These are phyloP conservation scores for Ailanthus altissimus DNA, from an alignment of 345 rosid genomes.

Conservation along the genomic window DNA sequence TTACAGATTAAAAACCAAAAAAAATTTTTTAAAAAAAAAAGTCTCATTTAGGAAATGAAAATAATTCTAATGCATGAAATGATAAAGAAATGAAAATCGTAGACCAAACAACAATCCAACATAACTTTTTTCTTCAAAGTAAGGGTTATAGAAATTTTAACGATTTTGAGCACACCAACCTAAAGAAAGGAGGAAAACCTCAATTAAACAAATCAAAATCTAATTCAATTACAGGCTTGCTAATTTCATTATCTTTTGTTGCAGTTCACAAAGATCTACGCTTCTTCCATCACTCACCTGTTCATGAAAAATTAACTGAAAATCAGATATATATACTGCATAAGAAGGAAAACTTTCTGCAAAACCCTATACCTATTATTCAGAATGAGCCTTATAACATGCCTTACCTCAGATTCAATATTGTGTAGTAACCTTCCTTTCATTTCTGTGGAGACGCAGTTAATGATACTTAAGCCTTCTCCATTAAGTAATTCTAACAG, in stretches of 20 bases:
- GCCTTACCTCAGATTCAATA: conserved; percentile 44
- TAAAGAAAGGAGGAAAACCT: neutral
- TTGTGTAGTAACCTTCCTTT: conserved; percentile 36
- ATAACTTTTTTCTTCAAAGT: neutral
- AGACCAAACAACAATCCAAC: neutral
- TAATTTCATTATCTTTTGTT: conserved; percentile 30
- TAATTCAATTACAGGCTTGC: neutral
- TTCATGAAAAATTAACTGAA: neutral
- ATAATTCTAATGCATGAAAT: neutral
- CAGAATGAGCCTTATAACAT: too few relatives aligned
- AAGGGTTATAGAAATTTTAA: neutral
- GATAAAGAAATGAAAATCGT: neutral
- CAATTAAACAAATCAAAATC: neutral
- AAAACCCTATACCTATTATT: too few relatives aligned
- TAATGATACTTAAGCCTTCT: conserved; percentile 37
- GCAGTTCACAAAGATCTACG: conserved; percentile 23
- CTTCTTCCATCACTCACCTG: conserved; percentile 29
- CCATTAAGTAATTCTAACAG: conserved; percentile 27
- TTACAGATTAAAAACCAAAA: too few relatives aligned
- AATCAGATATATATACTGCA: neutral
- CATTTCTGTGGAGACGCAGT: conserved; percentile 37
- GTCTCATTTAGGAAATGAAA: too few relatives aligned
- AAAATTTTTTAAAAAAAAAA: too few relatives aligned
- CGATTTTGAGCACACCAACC: neutral
- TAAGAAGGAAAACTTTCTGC: neutral